These are phyloP conservation scores for Oxalis stricta DNA, from an alignment of 441 rosid species.

Conservation along the genomic window DNA sequence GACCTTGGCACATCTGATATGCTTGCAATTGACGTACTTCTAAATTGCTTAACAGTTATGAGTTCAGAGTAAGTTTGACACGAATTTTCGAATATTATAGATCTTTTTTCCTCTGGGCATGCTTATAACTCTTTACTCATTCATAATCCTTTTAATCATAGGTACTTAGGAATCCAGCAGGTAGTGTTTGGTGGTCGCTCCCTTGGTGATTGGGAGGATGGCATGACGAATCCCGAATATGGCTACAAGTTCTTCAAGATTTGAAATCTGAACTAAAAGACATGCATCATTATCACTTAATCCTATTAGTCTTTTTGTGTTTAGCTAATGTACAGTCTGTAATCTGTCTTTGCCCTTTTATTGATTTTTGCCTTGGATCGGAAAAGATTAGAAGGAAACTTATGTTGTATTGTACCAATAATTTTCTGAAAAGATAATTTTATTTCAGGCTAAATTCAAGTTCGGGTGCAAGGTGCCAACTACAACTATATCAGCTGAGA, in stretches of 20 bases:
- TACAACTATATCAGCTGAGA: too few species aligned
- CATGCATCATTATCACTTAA: too few species aligned
- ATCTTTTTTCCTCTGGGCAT: background rate
- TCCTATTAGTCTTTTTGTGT: background rate
- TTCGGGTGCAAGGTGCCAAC: too few species aligned
- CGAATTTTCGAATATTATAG: too few species aligned
- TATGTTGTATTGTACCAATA: too few species aligned
- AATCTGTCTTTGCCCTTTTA: too few species aligned
- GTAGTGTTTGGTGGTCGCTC: slow-evolving; percentile 68
- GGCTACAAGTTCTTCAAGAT: slow-evolving; percentile 80
- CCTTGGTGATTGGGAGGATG: slow-evolving; percentile 93
- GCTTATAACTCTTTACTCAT: background rate
- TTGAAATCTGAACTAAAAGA: slow-evolving; percentile 12
- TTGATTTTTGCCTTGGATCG: too few species aligned
- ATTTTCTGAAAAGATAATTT: too few species aligned
- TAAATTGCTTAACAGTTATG: slow-evolving; percentile 80
- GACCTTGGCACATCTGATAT: slow-evolving; percentile 84
- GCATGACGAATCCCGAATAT: slow-evolving; percentile 58
- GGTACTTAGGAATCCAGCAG: slow-evolving; percentile 77
- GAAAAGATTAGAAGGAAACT: too few species aligned
- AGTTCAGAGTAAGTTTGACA: slow-evolving; percentile 80
- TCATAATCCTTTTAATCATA: slow-evolving; percentile 13
- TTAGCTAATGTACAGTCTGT: background rate
- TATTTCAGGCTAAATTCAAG: too few species aligned
- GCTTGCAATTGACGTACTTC: slow-evolving; percentile 68